phyloP scores from a whole-genome alignment of 768 basidiomycete genomes.

The Clavaria fumosa region DNA sequence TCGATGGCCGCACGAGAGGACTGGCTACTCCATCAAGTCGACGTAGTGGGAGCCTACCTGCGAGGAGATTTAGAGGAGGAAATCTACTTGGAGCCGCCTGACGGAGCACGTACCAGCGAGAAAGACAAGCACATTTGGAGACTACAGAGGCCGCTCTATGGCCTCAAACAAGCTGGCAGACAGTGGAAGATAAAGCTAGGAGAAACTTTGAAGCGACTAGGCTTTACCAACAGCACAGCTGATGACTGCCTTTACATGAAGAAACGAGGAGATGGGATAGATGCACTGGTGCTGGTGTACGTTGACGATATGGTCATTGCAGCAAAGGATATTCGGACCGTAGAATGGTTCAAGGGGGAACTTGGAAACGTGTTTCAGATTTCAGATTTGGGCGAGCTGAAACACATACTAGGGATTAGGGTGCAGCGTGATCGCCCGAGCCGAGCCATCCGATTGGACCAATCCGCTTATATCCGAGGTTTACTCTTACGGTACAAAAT shows the following conservation, averaged over 20 bases:
- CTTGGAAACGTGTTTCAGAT: conserved; percentile 10
- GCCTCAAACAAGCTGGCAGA: conserved; percentile 18
- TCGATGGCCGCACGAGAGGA: conserved; percentile 16
- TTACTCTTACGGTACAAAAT: conserved; percentile 3
- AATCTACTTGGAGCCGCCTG: conserved; percentile 8
- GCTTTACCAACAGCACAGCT: conserved; percentile 11
- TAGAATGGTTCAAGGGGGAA: conserved; percentile 11
- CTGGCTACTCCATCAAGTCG: neutral
- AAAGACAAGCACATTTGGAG: neutral
- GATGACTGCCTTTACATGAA: conserved; percentile 16
- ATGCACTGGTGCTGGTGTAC: conserved; percentile 9
- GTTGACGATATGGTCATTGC: conserved; percentile 15
- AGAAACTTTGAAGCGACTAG: conserved; percentile 5
- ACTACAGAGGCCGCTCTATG: conserved; percentile 18
- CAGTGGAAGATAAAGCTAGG: conserved; percentile 14
- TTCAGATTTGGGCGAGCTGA: conserved; percentile 9
- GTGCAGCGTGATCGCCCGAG: neutral
- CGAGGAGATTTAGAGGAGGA: conserved; percentile 10
- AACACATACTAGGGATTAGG: neutral
- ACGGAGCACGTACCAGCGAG: conserved; percentile 6
- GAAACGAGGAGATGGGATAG: conserved; percentile 5
- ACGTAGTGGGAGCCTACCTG: conserved; percentile 5
- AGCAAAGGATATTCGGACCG: conserved; percentile 8
- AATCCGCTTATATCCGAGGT: neutral
- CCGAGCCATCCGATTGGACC: neutral